Conservation (phyloP, 371 early-diverging fungal genomes). For the Circinella umbellata region DNA sequence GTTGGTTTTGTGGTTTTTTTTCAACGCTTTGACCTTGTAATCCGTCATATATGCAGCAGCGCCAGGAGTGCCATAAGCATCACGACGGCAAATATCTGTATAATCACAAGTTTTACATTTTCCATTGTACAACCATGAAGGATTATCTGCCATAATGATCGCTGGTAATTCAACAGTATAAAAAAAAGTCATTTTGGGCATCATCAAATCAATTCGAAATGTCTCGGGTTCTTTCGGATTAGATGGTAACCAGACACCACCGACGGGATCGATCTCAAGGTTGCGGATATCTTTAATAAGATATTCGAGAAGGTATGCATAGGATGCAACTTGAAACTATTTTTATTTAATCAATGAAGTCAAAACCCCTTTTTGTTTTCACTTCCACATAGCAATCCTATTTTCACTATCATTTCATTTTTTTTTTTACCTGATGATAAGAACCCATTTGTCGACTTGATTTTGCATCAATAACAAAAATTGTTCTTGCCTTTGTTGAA, state of each 20-base stretch:
- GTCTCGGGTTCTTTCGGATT: conserved; percentile 29
- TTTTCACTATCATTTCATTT: no score
- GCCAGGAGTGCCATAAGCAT: conserved; percentile 40
- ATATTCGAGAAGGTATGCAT: conserved; percentile 50
- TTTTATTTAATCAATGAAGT: no score
- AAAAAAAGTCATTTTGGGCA: conserved; percentile 47
- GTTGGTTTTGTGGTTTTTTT: background rate
- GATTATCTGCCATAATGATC: conserved; percentile 33
- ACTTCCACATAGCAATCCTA: no score
- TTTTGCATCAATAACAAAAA: conserved; percentile 60
- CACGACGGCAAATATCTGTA: conserved; percentile 37
- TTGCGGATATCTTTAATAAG: conserved; percentile 43
- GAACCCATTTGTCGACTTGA: conserved; percentile 43
- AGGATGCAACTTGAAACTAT: conserved; percentile 59
- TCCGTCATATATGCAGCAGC: conserved; percentile 38
- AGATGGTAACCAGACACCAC: conserved; percentile 54
- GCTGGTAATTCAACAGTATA: conserved; percentile 37
- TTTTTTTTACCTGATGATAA: conserved; percentile 47
- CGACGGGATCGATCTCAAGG: conserved; percentile 44
- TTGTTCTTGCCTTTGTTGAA: conserved; percentile 24
- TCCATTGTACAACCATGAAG: conserved; percentile 46
- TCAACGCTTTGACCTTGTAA: conserved; percentile 25
- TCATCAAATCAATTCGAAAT: conserved; percentile 51
- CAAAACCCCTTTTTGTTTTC: no score
- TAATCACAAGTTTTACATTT: conserved; percentile 53